A percentile compares a stretch with the other conserved stretches of the same genome.
Evolutionary conservation across 2,329 filamentous ascomycete species (phyloP).

Genomic region (Fusarium longipes): DNA sequence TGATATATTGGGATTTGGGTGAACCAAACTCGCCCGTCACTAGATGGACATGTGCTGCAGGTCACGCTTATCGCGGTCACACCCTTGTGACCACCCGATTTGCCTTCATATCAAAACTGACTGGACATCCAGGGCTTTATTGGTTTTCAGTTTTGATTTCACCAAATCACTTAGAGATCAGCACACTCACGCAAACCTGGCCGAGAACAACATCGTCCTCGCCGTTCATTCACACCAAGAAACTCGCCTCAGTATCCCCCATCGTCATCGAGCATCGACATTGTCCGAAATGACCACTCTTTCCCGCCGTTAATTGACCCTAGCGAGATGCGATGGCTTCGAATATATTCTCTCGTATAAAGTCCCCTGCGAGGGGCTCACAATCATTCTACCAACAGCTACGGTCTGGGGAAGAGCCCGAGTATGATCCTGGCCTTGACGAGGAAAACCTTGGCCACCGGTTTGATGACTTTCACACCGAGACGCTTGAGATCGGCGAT

Average conservation of each 20-base stretch:
- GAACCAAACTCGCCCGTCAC: background rate
- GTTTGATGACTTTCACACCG: conserved; percentile 63
- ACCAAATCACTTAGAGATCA: background rate
- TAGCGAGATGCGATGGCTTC: conserved; percentile 54
- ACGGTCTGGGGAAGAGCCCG: conserved; percentile 54
- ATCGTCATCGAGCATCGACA: background rate
- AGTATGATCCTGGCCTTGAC: conserved; percentile 59
- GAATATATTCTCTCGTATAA: conserved; percentile 61
- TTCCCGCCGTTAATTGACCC: conserved; percentile 16
- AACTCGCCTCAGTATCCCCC: background rate
- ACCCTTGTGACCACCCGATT: conserved; percentile 33
- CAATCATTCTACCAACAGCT: conserved; percentile 64
- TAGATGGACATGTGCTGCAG: conserved; percentile 34
- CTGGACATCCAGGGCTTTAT: background rate
- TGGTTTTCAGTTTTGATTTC: background rate
- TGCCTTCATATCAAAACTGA: background rate
- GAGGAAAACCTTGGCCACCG: conserved; percentile 65
- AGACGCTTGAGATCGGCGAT: conserved; percentile 58
- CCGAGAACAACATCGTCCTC: background rate
- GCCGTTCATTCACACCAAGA: background rate
- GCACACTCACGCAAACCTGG: background rate
- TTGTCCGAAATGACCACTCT: conserved; percentile 32
- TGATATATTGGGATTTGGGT: background rate
- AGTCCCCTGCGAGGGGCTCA: conserved; percentile 40
- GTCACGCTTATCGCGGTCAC: conserved; percentile 45